Evolutionary conservation across 1,139 yeast genomes (phyloP).

Genomic region (Spencermartinsiella ligniputridi): DNA sequence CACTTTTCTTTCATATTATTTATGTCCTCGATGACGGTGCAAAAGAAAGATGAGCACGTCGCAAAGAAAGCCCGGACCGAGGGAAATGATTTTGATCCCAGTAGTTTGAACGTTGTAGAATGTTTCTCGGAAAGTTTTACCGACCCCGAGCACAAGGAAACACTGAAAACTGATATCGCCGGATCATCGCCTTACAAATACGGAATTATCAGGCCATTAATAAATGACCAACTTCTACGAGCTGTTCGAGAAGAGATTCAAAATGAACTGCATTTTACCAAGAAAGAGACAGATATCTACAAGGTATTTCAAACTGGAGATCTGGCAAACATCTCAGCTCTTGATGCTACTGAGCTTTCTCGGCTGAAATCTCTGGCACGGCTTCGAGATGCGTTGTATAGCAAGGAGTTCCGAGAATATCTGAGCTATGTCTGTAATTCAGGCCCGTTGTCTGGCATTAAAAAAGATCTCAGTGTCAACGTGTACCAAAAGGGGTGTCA

Average conservation of each 20-base stretch:
- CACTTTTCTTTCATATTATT: no score
- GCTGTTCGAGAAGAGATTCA: conserved; percentile 81
- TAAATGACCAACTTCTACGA: conserved; percentile 72
- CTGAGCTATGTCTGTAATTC: conserved; percentile 81
- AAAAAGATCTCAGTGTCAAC: conserved; percentile 90
- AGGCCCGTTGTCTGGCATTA: conserved; percentile 82
- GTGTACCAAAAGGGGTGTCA: conserved; percentile 93
- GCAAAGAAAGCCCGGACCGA: conserved; percentile 2
- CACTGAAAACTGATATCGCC: conserved; percentile 26
- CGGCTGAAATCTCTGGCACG: conserved; percentile 70
- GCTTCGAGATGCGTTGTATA: conserved; percentile 80
- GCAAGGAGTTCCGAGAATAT: conserved; percentile 75
- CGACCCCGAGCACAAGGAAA: conserved; percentile 8
- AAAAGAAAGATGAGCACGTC: not conserved
- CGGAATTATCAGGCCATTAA: conserved; percentile 73
- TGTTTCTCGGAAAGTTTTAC: conserved; percentile 9
- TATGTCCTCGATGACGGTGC: not conserved
- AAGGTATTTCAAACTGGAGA: conserved; percentile 95
- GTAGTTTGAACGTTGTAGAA: not conserved
- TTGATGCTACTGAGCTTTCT: conserved; percentile 69
- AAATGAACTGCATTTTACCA: conserved; percentile 79
- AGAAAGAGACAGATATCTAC: conserved; percentile 95
- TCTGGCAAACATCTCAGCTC: conserved; percentile 84
- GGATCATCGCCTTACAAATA: conserved; percentile 76
- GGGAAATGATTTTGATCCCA: not conserved